Evolutionary conservation across 805 yeast genomes (phyloP), one percentile per base, ranked within the genome.

Genomic region (Cephaloascus fragrans): DNA sequence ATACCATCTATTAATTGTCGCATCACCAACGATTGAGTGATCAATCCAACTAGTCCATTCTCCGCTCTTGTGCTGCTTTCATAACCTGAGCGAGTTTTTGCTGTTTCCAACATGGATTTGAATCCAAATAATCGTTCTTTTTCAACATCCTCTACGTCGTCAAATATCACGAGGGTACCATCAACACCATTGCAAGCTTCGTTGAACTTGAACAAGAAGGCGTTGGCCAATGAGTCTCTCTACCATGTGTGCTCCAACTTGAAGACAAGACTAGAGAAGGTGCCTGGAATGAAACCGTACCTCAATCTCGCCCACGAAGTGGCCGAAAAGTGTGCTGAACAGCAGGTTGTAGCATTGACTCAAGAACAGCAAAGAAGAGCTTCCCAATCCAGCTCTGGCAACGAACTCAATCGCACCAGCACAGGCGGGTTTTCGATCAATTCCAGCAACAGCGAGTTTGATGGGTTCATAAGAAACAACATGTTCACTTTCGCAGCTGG

Each of bases 401-500:
- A 51, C 28, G 43, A 47, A n/a, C 32, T 31, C 33, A n/a, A n/a
- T 16, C 8, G 28, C 41, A 8, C 19, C 39, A 37, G 35, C 35
- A 19, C 18, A 29, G 17, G 20, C 16, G 38, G 39, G 34, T 26
- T 26, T 37, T 14, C 26, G 4, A 18, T 34, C 14, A 39, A 38
- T 38, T 36, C 38, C 29, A 28, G 37, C 33, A 35, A 41, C 36
- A 26, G 40, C 18, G 35, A 15, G 15, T 14, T 23, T 53, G 10
- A 47, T 54, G 4, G 38, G 46, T 3, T 47, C 62, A 9, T 49
- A 52, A 2, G 44, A 45, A 68, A 60, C 46, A 67, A 68, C 40
- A 54, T 74, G 35, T 64, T 63, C 50, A 84, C 87, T 4, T 84
- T 77, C 59, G 76, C 83, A 36, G 83, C 83, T 43, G 94, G 94